Conservation (phyloP, 495 filamentous ascomycete species). For the Lasiosphaeria hispida region DNA sequence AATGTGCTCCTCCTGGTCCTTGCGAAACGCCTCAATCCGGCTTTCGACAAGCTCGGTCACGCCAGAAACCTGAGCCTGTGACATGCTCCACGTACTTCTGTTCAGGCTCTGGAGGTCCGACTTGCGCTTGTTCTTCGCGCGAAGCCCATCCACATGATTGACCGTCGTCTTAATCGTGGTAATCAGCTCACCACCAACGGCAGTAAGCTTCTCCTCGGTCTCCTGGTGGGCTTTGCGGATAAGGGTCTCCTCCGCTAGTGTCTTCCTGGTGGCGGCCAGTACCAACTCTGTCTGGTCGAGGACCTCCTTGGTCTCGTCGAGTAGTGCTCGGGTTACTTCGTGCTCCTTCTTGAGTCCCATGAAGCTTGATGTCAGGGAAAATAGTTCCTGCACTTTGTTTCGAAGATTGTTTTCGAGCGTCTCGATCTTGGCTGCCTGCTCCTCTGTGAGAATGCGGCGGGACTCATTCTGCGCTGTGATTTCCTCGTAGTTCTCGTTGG, state of each 20-base stretch:
- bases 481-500: slow-evolving; percentile 78
- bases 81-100: slow-evolving; percentile 71
- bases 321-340: slow-evolving; percentile 64
- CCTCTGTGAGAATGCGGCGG: slow-evolving; percentile 84
- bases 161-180: slow-evolving; percentile 72
- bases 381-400: slow-evolving; percentile 89
- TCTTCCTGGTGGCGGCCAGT: slow-evolving; percentile 69
- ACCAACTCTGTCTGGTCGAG: slow-evolving; percentile 85
- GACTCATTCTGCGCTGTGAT: slow-evolving; percentile 89
- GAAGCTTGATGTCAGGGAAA: slow-evolving; percentile 78
- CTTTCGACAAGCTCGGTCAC: slow-evolving; percentile 74
- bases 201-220: slow-evolving; percentile 73
- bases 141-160: slow-evolving; percentile 72
- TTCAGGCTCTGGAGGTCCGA: slow-evolving; percentile 78
- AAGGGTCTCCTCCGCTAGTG: slow-evolving; percentile 73
- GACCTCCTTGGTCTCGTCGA: slow-evolving; percentile 75
- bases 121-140: slow-evolving; percentile 78
- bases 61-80: slow-evolving; percentile 68
- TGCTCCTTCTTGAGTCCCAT: slow-evolving; percentile 82
- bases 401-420: slow-evolving; percentile 84
- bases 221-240: slow-evolving; percentile 80
- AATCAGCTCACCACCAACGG: slow-evolving; percentile 71
- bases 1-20: slow-evolving; percentile 68
- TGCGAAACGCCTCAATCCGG: slow-evolving; percentile 65
- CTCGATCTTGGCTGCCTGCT: slow-evolving; percentile 88